Evolutionary conservation across 1,139 yeast species (phyloP).

Genomic region (Lodderomyces parapsilosis): DNA sequence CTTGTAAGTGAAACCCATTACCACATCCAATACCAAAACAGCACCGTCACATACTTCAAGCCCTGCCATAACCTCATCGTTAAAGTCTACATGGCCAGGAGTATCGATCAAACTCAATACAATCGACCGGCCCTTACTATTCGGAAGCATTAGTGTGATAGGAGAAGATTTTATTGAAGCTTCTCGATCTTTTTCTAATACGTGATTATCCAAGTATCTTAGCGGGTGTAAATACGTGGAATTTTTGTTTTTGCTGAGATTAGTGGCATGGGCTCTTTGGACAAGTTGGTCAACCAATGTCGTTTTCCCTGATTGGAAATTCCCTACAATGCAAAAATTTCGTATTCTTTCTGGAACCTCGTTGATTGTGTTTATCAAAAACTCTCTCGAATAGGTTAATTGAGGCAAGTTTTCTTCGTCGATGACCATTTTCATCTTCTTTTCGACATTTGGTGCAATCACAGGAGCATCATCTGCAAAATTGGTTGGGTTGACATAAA

Average conservation of each 20-base stretch:
- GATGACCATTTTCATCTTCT: constrained; percentile 47
- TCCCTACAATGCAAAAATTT: constrained; percentile 82
- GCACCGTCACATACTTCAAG: constrained; percentile 64
- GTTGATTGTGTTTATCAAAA: constrained; percentile 48
- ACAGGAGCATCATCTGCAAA: constrained; percentile 52
- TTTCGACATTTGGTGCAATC: constrained; percentile 51
- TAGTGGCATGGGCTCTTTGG: constrained; percentile 53
- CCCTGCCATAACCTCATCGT: constrained; percentile 67
- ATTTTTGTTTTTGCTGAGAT: constrained; percentile 26
- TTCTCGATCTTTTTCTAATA: constrained; percentile 69
- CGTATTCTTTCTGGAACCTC: constrained; percentile 63
- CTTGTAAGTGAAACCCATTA: constrained; percentile 71
- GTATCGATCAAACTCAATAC: constrained; percentile 72
- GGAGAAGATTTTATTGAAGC: constrained; percentile 65
- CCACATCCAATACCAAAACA: constrained; percentile 73
- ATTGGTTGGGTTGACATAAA: constrained; percentile 26
- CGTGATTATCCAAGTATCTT: constrained; percentile 70
- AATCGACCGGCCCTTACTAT: constrained; percentile 53
- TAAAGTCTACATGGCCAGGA: constrained; percentile 89
- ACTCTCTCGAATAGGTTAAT: constrained; percentile 62
- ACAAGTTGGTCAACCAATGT: constrained; percentile 71
- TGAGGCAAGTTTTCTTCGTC: constrained; percentile 47
- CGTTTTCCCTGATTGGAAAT: constrained; percentile 86
- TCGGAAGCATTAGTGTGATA: constrained; percentile 60
- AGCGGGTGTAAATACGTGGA: constrained; percentile 40